Evolutionary conservation across 208 protist genomes (phyloP), one percentile per base, ranked within the genome.

Genomic region (Herpetomonas samuelpessoai): DNA sequence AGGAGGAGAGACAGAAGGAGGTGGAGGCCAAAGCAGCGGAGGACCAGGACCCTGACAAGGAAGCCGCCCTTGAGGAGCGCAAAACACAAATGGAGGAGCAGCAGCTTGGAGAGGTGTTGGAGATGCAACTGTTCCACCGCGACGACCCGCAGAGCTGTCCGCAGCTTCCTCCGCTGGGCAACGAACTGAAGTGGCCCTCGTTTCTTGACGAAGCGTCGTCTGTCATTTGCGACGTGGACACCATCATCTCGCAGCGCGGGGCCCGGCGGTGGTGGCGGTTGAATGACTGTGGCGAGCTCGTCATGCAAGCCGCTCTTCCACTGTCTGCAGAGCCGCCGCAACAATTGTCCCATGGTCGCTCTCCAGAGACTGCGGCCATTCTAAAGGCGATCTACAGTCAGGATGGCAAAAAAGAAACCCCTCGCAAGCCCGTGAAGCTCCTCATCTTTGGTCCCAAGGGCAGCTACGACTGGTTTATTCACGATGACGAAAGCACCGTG

Each of bases 391-490:
- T n/a, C n/a, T n/a, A n/a, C n/a, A n/a, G n/a, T n/a, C n/a, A n/a
- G n/a, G n/a, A n/a, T 68, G 4, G 44, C 3, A 18, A 56, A 39
- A 19, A 30, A 47, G 25, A 48, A 30, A 44, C 65, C 28, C 35
- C 38, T 31, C 10, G n/a, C 9, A 35, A 53, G 26, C 49, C 63
- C 1, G 78, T 81, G 18, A 95, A 93, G 70, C 58, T 97, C 1
- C 83, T 78, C 48, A 62, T 97, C 31, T 95, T 76, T 49, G 84
- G 76, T 0, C 78, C 88, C 4, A 83, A 82, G 29, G 80, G 77
- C 25, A 88, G 82, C 27, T 97, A 97, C 63, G 92, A 97, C 62
- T 94, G 86, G 85, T 92, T 97, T 50, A 63, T 91, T 51, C 92
- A 97, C 62, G 92, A 97, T 55, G 87, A 92, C 39, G 88, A 95